Base-by-base conservation (phyloP, 2,329 filamentous ascomycete genomes). In the Diaporthe capsici region DNA sequence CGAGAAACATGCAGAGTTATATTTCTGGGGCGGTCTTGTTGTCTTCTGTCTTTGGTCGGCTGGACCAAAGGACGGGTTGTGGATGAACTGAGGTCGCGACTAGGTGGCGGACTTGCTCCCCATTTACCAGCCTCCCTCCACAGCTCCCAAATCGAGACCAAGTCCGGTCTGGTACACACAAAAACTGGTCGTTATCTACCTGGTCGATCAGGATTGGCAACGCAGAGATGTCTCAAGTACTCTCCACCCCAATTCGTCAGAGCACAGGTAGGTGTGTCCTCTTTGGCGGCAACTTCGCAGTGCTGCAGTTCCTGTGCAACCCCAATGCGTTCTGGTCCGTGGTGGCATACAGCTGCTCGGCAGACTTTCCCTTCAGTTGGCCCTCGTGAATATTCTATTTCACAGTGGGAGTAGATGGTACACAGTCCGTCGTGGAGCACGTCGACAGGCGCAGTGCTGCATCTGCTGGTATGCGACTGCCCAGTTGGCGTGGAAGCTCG, bases 191-290 rank as follows among this genome's bases (percentile, higher is more conserved):
- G 47, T 72, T 67, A 70, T 60, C 61, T 77, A 75, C 74, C 72
- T 77, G 34, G 78, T 91, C 89, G 73, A 91, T 85, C 68, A 91
- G 82, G 22, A 89, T 89, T 1, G 90, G 90, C 74, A 91, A 85
- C 4, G 88, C 88, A 77, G 91, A 91, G 25, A 90, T 88, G 76
- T 77, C 76, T 77, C 76, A 77, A 76, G 57, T 42, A 60, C 25
- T 72, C 73, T 61, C 72, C 65, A 22, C 61, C 71, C 61, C 58
- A 47, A 76, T 61, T 51, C 51, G 51, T 61, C 60, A 49, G 73
- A 28, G 42, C 67, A 53, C 47, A 49, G 47, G 44, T 57, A 60
- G 39, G 51, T 73, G 60, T 73, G 53, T 58, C 55, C 68, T 74
- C 75, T 72, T 58, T 63, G 71, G 74, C 55, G 75, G 76, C 67